A percentile compares a stretch with the other conserved stretches of the same genome.
These are phyloP conservation scores for Helotiales sp. DNA, from an alignment of 2,329 filamentous ascomycete species.

Conservation along the genomic window DNA sequence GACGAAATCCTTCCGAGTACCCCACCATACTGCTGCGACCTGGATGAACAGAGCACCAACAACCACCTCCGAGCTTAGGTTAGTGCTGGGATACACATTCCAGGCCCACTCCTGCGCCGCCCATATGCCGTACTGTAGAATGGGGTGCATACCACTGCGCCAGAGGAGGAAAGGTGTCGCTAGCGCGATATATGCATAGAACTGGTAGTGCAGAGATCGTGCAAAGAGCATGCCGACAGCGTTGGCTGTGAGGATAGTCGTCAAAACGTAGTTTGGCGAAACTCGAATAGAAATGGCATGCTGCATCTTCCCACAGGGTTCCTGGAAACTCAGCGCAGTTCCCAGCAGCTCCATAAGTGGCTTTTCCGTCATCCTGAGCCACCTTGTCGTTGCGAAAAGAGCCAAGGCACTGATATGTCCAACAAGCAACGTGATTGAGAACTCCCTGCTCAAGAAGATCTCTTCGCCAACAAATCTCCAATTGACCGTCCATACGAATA, in stretches of 20 bases:
- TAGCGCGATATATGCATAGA: slow-evolving; percentile 74
- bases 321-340: slow-evolving; percentile 29
- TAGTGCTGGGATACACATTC: slow-evolving; percentile 72
- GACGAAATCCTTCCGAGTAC: slow-evolving; percentile 36
- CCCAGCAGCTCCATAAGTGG: slow-evolving; percentile 46
- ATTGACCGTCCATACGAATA: slow-evolving; percentile 99
- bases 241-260: slow-evolving; percentile 60
- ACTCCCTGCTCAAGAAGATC: slow-evolving; percentile 68
- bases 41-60: slow-evolving; percentile 70
- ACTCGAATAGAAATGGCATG: slow-evolving; percentile 50
- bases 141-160: slow-evolving; percentile 60
- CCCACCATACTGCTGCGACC: slow-evolving; percentile 45
- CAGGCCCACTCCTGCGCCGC: slow-evolving; percentile 70
- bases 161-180: slow-evolving; percentile 70
- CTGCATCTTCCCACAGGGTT: slow-evolving; percentile 42
- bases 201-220: slow-evolving; percentile 72
- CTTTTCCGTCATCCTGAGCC: slow-evolving; percentile 58
- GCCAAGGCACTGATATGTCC: slow-evolving; percentile 56
- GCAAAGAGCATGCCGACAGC: slow-evolving; percentile 71
- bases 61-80: slow-evolving; percentile 62
- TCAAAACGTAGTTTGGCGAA: slow-evolving; percentile 61
- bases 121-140: slow-evolving; percentile 60
- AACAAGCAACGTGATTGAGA: slow-evolving; percentile 57
- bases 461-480: slow-evolving; percentile 94
- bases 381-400: slow-evolving; percentile 57